Evolutionary conservation across 2,329 filamentous ascomycete species (phyloP), one percentile per base, ranked within the genome.

Genomic region (Phialophora verrucosa): DNA sequence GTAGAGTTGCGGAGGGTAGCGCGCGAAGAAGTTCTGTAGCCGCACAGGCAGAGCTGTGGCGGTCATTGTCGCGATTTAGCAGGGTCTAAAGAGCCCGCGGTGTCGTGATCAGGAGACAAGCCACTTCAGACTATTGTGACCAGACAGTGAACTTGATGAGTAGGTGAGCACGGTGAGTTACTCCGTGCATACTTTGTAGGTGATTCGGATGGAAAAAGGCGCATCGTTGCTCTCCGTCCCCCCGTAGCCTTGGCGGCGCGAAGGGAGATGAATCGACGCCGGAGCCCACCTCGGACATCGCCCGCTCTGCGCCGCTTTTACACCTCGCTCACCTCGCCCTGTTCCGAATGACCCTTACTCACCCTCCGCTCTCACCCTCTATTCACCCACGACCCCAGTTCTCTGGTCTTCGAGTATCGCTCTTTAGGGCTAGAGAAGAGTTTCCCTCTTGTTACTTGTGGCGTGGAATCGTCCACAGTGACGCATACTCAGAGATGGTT

Each of bases 1-100:
- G 74, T 78, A 86, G 73, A 73, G 76, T 76, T 75, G 85, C 56
- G 94, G 93, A 50, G 95, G 95, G 78, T 94, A 97, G 71, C 91
- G 90, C 64, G 90, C 90, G 79, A 99, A 91, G 85, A 99, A 97
- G 74, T 88, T 88, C 76, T 90, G 87, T 54, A 99, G 87, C 49
- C 90, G 90, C 62, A 87, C 83, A 8, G 93, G 95, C 49, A 98
- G 87, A 71, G 65, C 57, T 17, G n/a, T 38, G 17, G 29, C 20
- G 6, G 55, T 14, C 32, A 29, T 55, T 20, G 53, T 55, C 10
- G 11, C 6, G 38, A n/a, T 44, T 12, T 44, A 8, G 17, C 2
- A 7, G 14, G 38, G 17, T n/a, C 38, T 44, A n/a, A 44, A 44
- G 38, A 44, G 38, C 7, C 17, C 38, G 0, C 4, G 38, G 7